Evolutionary conservation across 208 protist species (phyloP), one percentile per base, ranked within the genome.

Genomic region (Naegleria lovaniensis): DNA sequence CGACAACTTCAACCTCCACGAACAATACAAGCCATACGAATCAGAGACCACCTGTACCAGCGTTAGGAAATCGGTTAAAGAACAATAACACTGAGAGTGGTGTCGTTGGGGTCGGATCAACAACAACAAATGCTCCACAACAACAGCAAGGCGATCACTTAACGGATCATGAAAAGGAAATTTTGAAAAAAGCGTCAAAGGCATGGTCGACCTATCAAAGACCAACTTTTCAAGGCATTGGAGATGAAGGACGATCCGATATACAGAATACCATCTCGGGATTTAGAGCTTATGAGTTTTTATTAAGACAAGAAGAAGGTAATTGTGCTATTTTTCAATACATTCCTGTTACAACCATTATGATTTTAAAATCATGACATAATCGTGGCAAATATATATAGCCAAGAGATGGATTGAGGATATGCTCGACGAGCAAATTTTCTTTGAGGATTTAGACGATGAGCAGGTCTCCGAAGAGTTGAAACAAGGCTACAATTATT

Each of bases 221-320:
- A 36, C 67, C 67, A 36, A 29, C 16, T 0, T 79, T 79, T 79
- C 67, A 79, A 79, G 67, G 67, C 25, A 79, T 79, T 58, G 43
- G 29, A 7, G 25, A 48, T 6, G 85, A 88, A 58, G 33, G 43
- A 33, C 55, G 22, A 58, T 39, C 39, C 0, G 22, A 88, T 36
- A 88, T 88, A 13, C 25, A 88, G 9, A 29, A 25, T 6, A 48
- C 19, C 4, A 58, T 88, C 25, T 13, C 19, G 11, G 29, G 55
- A 58, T 88, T 88, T 58, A 29, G 85, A 15, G 39, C 85, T 22
- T 58, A 58, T 58, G 85, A 89, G 15, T 67, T 89, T 67, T 67
- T 89, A 7, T n/a, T 67, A 22, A 33, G 85, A 41, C 41, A 67
- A 40, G 85, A 89, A 29, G 85, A 89, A 67, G 67, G 67, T 79